Base-by-base conservation (phyloP, 2,329 filamentous ascomycete genomes). In the Curvularia spicifera region DNA sequence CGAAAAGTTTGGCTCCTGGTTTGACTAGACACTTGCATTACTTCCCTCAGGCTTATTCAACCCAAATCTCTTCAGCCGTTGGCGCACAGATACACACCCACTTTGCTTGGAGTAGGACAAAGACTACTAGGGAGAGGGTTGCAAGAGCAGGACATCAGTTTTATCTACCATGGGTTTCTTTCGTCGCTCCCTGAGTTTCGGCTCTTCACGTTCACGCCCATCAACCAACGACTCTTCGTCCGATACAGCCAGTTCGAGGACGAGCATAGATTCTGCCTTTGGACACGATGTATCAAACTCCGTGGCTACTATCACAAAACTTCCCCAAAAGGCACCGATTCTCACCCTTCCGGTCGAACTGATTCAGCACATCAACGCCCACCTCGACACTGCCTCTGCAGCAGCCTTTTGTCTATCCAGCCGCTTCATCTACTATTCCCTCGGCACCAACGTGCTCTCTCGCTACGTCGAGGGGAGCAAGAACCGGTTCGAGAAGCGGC, bases 261-360 rank as follows among this genome's bases (percentile, higher is more conserved):
- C 63, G n/a, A 66, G 63, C 50, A 58, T 62, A 33, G 63, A 66
- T 9, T 66, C 61, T 2, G 46, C 29, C 22, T 26, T 31, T 26
- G 35, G 49, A 9, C 22, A 49, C 2, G 54, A 60, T 8, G 42
- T 57, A 8, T 51, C 51, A 57, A 53, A 56, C 20, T 62, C 57
- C 7, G 33, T 60, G 9, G 60, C 60, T 7, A 65, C 64, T 4
- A 48, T 63, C 5, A 61, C 59, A 10, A 51, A 44, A 13, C 22
- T 20, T n/a, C 33, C 15, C 2, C 53, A 44, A 40, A 53, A 50
- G 5, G 46, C 46, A 26, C 66, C 69, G 1, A 37, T 73, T 9
- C 56, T 70, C 15, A 57, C 47, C 5, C 71, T 76, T 24, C 72
- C 73, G 1, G 26, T 73, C 28, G 73, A 76, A 51, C 57, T 76